Conservation (phyloP, 208 protist species). For the Acanthamoeba sp. region DNA sequence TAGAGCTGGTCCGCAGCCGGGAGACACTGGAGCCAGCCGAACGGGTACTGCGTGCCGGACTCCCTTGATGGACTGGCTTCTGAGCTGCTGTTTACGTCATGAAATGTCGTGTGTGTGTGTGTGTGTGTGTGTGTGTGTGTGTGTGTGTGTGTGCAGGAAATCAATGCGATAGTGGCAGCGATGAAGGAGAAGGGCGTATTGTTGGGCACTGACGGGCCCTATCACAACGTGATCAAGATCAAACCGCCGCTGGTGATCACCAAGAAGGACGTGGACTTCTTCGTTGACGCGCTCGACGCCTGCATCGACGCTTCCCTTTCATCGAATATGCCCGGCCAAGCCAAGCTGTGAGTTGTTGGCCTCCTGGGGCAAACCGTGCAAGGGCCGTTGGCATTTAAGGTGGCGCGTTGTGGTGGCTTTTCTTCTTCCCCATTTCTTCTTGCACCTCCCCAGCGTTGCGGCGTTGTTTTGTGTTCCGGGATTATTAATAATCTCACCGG, state of each 20-base stretch:
- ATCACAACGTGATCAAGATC: slow-evolving; percentile 74
- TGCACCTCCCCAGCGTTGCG: no score
- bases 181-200: slow-evolving; percentile 72
- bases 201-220: slow-evolving; percentile 51
- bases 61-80: no score
- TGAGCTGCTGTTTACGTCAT: not conserved
- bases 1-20: slow-evolving; percentile 58
- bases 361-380: no score
- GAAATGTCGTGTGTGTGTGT: no score
- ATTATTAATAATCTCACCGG: not conserved
- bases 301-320: not conserved
- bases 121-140: no score
- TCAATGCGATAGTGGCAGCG: not conserved
- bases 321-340: not conserved
- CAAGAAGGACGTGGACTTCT: slow-evolving; percentile 34
- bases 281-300: slow-evolving; percentile 22
- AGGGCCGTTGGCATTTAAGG: no score
- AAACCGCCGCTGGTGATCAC: slow-evolving; percentile 71
- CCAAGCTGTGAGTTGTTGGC: not conserved
- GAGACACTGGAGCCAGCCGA: slow-evolving; percentile 71
- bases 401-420: not conserved
- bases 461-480: no score
- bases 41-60: not conserved
- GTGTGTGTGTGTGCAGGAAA: no score
- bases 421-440: not conserved